A percentile compares a stretch with the other conserved stretches of the same genome.
Evolutionary conservation across 2,329 filamentous ascomycete species (phyloP).

Genomic region (Paecilomyces variotii): DNA sequence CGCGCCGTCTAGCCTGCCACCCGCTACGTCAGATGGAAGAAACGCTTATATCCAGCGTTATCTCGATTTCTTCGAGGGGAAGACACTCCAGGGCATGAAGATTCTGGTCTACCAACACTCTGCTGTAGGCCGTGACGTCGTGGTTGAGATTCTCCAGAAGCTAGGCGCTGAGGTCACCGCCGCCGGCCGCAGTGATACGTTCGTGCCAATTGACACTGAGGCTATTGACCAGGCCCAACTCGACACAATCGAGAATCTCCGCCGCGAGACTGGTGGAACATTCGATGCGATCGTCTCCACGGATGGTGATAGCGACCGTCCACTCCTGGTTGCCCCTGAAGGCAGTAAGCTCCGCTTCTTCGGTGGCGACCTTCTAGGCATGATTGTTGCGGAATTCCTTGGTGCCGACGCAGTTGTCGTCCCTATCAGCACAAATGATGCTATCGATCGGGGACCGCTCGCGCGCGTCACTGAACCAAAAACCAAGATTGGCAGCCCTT

Average conservation of each 20-base stretch:
- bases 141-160: conserved; percentile 21
- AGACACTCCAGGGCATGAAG: conserved; percentile 19
- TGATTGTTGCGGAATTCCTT: conserved; percentile 25
- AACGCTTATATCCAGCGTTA: conserved; percentile 21
- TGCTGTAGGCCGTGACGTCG: conserved; percentile 25
- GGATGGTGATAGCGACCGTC: conserved; percentile 27
- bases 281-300: conserved; percentile 25
- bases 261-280: conserved; percentile 13
- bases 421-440: conserved; percentile 26
- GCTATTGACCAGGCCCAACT: conserved; percentile 25
- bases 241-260: conserved; percentile 19
- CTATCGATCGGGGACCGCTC: conserved; percentile 22
- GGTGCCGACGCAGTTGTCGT: conserved; percentile 22
- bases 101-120: conserved; percentile 27
- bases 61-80: conserved; percentile 21
- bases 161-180: conserved; percentile 21
- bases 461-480: conserved; percentile 19
- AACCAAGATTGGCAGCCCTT: conserved; percentile 27
- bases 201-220: conserved; percentile 28
- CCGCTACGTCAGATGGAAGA: conserved; percentile 13
- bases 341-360: conserved; percentile 22
- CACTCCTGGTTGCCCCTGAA: conserved; percentile 21
- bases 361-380: conserved; percentile 23
- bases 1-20: conserved; percentile 8
- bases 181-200: conserved; percentile 25